Base-by-base conservation (phyloP, 192 early-diverging fungal genomes). In the Thoreauomyces humboldtii region DNA sequence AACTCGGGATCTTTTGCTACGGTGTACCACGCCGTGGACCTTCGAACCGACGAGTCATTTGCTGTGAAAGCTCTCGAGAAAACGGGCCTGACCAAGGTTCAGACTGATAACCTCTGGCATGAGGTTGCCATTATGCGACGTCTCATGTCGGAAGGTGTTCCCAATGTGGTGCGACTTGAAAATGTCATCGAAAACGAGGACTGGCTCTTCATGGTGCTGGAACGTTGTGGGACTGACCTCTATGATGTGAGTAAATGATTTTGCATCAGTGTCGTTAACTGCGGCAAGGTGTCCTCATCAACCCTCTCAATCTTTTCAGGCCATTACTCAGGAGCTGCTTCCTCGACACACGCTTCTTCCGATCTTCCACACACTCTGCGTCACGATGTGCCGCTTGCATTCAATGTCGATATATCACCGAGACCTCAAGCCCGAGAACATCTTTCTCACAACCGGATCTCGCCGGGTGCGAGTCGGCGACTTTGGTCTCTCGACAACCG, bases 341-440 rank as follows among this genome's bases (percentile, higher is more conserved):
- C 74, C 47, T 67, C 61, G 32, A 28, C 64, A 28, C 53, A 47
- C 24, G 57, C 62, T 52, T 51, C 51, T 58, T 59, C 31, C 68
- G 48, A 7, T 25, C 44, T 19, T 54, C 63, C 55, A 34, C 51
- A 15, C 50, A 3, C 50, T 52, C 50, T 52, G 50, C 81, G 24
- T 91, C 92, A 67, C 86, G 94, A 50, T 77, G 89, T 15, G 84
- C 88, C 56, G 91, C 92, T 87, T 87, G 61, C 94, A 97, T 70
- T 69, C 73, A 2, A 77, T 75, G 37, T 89, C 88, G 45, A 86
- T 93, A 46, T 93, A 90, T 77, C 95, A 96, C 73, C 87, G 95
- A 60, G 94, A 98, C 72, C 64, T 98, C 60, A 96, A 98, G 77
- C 91, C 92, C n/a, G 95, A 97, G 74, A 97, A 97, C 69, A 81